Percentiles rank a stretch among this genome's conserved stretches.
Conservation (phyloP, 2,329 filamentous ascomycete species). For the Cryphonectria parasitica region DNA sequence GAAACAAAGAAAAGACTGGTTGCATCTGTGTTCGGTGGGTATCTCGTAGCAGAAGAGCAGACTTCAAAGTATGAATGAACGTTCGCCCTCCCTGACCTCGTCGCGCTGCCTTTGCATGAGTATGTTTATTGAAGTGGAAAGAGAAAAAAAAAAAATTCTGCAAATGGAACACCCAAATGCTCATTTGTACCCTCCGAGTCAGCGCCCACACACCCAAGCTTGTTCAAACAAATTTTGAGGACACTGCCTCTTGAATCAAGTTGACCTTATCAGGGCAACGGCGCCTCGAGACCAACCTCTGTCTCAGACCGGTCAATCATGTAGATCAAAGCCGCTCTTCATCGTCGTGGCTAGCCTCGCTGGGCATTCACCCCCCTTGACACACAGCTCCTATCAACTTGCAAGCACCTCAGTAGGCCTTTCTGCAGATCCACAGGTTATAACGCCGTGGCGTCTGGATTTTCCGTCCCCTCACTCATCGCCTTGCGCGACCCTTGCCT, state of each 20-base stretch:
- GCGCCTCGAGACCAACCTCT: neutral
- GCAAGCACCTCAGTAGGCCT: neutral
- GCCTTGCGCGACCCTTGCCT: slow-evolving; percentile 38
- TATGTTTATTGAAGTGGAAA: too few relatives aligned
- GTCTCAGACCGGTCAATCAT: neutral
- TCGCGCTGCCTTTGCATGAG: neutral
- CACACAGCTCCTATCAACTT: neutral
- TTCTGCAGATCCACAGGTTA: neutral
- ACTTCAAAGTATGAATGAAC: neutral
- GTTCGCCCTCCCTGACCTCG: neutral
- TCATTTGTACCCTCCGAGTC: neutral
- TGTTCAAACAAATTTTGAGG: neutral
- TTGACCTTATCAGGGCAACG: neutral
- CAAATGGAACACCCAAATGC: neutral
- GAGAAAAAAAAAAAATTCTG: too few relatives aligned
- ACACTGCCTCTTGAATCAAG: neutral
- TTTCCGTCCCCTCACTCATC: slow-evolving; percentile 31
- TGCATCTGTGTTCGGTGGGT: neutral
- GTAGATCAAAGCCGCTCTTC: neutral
- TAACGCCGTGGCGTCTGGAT: neutral
- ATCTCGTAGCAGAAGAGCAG: neutral
- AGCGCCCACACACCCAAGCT: neutral
- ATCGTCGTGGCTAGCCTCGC: neutral
- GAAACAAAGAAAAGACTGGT: too few relatives aligned
- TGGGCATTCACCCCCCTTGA: neutral